phyloP scores from a whole-genome alignment of 208 protist species.

The Leishmania tropica region DNA sequence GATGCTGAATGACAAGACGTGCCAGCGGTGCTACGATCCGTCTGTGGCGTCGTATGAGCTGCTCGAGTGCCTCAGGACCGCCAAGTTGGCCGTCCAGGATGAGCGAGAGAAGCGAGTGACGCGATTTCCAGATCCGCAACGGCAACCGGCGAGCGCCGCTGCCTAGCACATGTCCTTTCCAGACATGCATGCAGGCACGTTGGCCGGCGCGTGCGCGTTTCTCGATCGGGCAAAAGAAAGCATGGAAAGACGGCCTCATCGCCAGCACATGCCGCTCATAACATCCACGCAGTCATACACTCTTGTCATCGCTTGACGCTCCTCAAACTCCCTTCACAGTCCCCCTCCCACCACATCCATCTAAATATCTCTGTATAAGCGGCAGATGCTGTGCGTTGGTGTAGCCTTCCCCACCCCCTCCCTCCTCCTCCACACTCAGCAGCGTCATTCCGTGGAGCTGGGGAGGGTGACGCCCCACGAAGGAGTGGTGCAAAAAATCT shows the following conservation, averaged over 20 bases:
- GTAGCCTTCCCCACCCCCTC: not conserved
- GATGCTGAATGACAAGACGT: conserved; percentile 83
- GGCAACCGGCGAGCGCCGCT: not conserved
- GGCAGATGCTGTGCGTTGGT: not conserved
- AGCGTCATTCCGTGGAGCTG: not conserved
- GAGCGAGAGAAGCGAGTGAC: conserved; percentile 40
- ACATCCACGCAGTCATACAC: not conserved
- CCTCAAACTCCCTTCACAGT: not conserved
- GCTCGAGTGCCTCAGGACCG: conserved; percentile 78
- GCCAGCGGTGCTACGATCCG: conserved; percentile 79
- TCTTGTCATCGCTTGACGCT: conserved; percentile 8
- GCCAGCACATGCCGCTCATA: not conserved
- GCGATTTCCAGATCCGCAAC: not conserved
- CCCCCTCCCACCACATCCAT: not conserved
- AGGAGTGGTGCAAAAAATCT: not conserved
- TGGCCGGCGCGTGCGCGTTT: not conserved
- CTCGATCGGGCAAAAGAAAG: not conserved
- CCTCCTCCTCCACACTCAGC: not conserved
- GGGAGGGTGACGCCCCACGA: not conserved
- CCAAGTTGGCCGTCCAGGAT: conserved; percentile 47
- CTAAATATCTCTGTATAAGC: not conserved
- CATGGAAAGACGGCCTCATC: too few relatives aligned
- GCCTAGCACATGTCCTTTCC: not conserved
- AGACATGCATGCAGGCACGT: not conserved
- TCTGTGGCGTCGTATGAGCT: conserved; percentile 86